Base-by-base conservation (phyloP, 2,329 filamentous ascomycete genomes). In the Fragosphaeria purpurea region DNA sequence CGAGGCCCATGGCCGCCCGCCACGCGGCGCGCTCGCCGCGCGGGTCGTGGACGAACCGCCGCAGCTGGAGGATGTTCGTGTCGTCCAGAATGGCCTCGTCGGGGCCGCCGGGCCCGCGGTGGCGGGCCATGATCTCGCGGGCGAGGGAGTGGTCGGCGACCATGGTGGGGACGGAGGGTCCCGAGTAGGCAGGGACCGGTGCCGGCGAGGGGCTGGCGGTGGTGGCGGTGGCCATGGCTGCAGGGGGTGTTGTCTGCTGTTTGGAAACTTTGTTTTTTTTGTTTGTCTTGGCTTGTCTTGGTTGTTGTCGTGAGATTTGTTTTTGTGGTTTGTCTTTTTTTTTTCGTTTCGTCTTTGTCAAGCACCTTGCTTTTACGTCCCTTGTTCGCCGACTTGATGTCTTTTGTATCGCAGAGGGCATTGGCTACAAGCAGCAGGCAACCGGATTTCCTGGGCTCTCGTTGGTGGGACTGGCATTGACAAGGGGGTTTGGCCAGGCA, bases 91-190 rank as follows among this genome's bases (percentile, higher is more conserved):
- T 32, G 38, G 48, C 41, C 41, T 47, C 13, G 7, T 22, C n/a
- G 41, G 54, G 55, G n/a, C 47, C 46, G 44, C n/a, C 41, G n/a
- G n/a, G n/a, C n/a, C n/a, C n/a, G n/a, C n/a, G 22, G 50, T 55
- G 50, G 48, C 56, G 55, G 13, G 48, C 50, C 13, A 58, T 56
- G 32, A 56, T 55, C 39, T 58, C 56, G 11, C 46, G 35, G 4
- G 57, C 56, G 7, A 57, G 44, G 10, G 56, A 54, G 43, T 55
- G 56, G 22, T 50, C 46, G 4, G 33, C 48, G 12, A 57, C 43
- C 54, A 58, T 57, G 7, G 52, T 41, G 6, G 33, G 32, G n/a
- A 44, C 50, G 5, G 47, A 50, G 31, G 56, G 56, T 10, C 56
- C 57, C 7, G 50, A 53, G 44, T 56, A 57, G 13, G 22, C 3